Evolutionary conservation across 768 basidiomycete genomes (phyloP).

Genomic region (Boletus sp.): DNA sequence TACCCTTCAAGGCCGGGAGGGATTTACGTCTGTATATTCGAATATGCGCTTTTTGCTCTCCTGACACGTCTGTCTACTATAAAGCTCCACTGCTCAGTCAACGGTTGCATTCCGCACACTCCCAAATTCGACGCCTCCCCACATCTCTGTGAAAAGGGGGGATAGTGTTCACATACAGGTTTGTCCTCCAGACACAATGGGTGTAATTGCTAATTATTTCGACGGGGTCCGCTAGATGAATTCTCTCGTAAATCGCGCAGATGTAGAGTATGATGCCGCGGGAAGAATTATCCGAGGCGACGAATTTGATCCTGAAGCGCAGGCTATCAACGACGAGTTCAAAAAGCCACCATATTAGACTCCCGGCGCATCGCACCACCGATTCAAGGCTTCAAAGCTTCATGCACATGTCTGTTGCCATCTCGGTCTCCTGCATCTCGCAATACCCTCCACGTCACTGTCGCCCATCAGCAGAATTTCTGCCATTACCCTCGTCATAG

Average conservation of each 20-base stretch:
- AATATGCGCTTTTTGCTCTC: conserved; percentile 21
- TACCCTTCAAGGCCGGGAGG: conserved; percentile 43
- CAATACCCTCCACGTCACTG: not conserved
- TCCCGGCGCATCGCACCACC: not conserved
- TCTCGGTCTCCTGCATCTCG: not conserved
- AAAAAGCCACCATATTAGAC: conserved; percentile 50
- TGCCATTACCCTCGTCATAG: not conserved
- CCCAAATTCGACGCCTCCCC: conserved; percentile 26
- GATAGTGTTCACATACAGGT: conserved; percentile 65
- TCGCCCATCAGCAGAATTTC: not conserved
- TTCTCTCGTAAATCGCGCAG: conserved; percentile 50
- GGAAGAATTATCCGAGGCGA: conserved; percentile 47
- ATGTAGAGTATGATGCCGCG: conserved; percentile 53
- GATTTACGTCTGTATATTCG: conserved; percentile 46
- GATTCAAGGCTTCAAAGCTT: not conserved
- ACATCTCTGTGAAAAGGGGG: conserved; percentile 34
- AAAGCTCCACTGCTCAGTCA: conserved; percentile 44
- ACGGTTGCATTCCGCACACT: conserved; percentile 58
- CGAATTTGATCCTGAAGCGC: conserved; percentile 56
- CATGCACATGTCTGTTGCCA: not conserved
- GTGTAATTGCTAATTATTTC: not conserved
- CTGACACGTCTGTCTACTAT: conserved; percentile 5
- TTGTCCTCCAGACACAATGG: not conserved
- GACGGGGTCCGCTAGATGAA: conserved; percentile 54
- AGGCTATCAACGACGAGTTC: conserved; percentile 58